phyloP scores from a whole-genome alignment of 1,139 yeast species.

The Blastobotrys raffinosifermentans region DNA sequence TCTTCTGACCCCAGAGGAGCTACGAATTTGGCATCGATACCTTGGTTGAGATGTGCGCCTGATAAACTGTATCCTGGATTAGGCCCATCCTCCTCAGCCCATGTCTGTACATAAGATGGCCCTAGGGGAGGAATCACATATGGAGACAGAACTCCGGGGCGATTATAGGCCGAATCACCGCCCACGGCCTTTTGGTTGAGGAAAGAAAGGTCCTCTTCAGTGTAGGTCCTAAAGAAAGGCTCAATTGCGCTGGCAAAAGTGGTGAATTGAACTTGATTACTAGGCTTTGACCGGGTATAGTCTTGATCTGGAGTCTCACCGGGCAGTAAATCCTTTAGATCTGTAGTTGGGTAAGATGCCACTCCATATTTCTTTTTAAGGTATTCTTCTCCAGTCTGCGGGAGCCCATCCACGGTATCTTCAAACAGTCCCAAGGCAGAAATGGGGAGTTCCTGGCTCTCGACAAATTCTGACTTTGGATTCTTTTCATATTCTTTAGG shows the following conservation, averaged over 20 bases:
- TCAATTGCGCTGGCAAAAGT: conserved; percentile 85
- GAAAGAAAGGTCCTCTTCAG: conserved; percentile 76
- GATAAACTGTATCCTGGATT: conserved; percentile 37
- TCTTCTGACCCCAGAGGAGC: conserved; percentile 58
- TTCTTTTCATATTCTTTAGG: conserved; percentile 56
- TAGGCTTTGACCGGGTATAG: conserved; percentile 77
- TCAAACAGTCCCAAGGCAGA: conserved; percentile 68
- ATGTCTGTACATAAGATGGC: conserved; percentile 67
- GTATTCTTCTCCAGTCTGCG: conserved; percentile 60
- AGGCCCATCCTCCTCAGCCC: conserved; percentile 77
- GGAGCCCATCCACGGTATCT: conserved; percentile 48
- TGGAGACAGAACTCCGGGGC: conserved; percentile 32
- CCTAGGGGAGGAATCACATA: conserved; percentile 75
- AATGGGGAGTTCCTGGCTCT: conserved; percentile 63
- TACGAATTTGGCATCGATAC: conserved; percentile 15
- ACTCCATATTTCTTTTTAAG: conserved; percentile 78
- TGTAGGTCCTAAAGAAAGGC: conserved; percentile 69
- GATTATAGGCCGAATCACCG: conserved; percentile 20
- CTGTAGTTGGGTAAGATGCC: conserved; percentile 78
- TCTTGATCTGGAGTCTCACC: conserved; percentile 86
- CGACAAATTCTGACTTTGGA: conserved; percentile 74
- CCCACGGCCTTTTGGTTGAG: conserved; percentile 48
- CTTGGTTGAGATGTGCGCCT: conserved; percentile 19
- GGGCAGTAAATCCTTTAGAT: conserved; percentile 69
- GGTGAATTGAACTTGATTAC: conserved; percentile 86